Percentiles rank a stretch among this genome's conserved stretches.
Conservation (phyloP, 306 rosid species). For the Delonix regia region DNA sequence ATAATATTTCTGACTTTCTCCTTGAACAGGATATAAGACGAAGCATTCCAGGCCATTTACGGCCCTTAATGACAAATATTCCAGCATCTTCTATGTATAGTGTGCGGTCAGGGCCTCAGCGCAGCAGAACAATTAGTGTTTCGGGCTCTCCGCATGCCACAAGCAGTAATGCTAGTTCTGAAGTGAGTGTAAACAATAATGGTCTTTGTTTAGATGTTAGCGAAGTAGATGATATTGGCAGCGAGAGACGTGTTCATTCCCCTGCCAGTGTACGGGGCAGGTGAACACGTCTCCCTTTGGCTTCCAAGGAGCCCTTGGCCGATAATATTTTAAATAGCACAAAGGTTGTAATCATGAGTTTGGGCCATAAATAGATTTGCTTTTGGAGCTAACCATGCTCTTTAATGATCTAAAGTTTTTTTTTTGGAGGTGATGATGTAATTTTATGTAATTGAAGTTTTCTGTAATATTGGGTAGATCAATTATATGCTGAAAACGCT, state of each 20-base stretch:
- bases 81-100: conserved; percentile 97
- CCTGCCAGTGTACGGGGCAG: conserved; percentile 70
- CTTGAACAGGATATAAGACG: conserved; percentile 84
- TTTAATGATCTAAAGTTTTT: conserved; percentile 58
- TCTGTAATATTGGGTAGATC: conserved; percentile 53
- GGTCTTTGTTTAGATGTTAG: conserved; percentile 75
- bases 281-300: conserved; percentile 33
- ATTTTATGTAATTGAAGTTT: conserved; percentile 45
- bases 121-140: conserved; percentile 80
- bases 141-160: conserved; percentile 93
- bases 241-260: conserved; percentile 77
- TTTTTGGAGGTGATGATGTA: conserved; percentile 41
- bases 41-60: conserved; percentile 81
- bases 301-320: conserved; percentile 32
- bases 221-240: conserved; percentile 75
- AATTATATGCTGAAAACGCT: conserved; percentile 45
- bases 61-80: conserved; percentile 95
- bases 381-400: conserved; percentile 52
- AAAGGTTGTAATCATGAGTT: conserved; percentile 35
- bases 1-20: conserved; percentile 33
- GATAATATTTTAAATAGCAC: conserved; percentile 31
- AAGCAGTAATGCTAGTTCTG: conserved; percentile 95
- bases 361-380: conserved; percentile 43
- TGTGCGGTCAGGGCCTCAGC: conserved; percentile 84
- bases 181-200: conserved; percentile 90